Conservation (phyloP, 306 rosid genomes). For the Notholithocarpus densiflorus region DNA sequence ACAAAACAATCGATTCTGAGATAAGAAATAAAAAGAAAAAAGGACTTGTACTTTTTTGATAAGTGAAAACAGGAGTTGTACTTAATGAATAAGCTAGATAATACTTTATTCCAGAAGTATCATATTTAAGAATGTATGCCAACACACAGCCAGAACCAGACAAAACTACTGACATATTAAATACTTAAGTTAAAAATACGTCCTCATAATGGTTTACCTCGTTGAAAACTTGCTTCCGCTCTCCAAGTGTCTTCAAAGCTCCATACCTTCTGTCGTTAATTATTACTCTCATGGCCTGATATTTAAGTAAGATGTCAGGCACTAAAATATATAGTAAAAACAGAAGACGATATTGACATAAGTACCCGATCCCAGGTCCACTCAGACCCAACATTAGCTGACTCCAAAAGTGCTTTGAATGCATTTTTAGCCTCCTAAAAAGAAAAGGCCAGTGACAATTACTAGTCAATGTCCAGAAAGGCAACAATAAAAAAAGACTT, state of each 20-base stretch:
- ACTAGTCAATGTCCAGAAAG: conserved; percentile 21
- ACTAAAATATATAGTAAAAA: background rate
- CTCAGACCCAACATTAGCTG: conserved; percentile 83
- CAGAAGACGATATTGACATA: background rate
- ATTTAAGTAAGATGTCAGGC: conserved; percentile 21
- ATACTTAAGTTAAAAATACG: background rate
- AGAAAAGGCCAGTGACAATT: conserved; percentile 10
- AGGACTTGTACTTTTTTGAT: background rate
- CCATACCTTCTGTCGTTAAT: conserved; percentile 91
- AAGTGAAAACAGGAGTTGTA: background rate
- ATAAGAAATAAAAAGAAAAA: background rate
- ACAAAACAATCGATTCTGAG: conserved; percentile 1
- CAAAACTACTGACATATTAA: background rate
- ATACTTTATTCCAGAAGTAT: background rate
- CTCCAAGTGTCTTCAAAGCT: conserved; percentile 85
- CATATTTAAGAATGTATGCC: background rate
- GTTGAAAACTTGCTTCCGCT: conserved; percentile 88
- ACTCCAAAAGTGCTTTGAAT: conserved; percentile 79
- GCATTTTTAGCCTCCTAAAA: conserved; percentile 86
- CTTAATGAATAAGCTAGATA: background rate
- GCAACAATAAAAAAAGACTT: conserved; percentile 12
- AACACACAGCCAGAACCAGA: background rate
- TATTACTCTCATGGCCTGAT: conserved; percentile 84
- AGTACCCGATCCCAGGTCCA: conserved; percentile 99
- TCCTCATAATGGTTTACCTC: conserved; percentile 55